Evolutionary conservation across 2,329 filamentous ascomycete species (phyloP), one percentile per base, ranked within the genome.

Genomic region (Exophiala sideris): DNA sequence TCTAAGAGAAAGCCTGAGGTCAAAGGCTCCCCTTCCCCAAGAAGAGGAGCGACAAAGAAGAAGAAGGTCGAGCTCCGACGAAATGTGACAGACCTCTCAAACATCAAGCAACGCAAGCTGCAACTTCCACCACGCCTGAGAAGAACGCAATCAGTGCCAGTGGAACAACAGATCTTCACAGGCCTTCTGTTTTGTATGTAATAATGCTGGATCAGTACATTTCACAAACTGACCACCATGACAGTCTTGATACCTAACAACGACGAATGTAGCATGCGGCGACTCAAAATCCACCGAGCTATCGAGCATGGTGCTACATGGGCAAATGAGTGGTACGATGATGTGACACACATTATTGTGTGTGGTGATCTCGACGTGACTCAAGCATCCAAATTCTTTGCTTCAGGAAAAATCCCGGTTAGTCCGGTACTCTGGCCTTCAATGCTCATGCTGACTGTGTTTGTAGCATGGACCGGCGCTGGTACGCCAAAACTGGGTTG

Each of bases 171-270:
- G 60, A 76, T 88, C 4, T 85, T 91, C 66, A 77, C 73, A 41
- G 78, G 72, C 0, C 68, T 88, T n/a, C 68, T 72, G 0, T 86
- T 90, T 60, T 88, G 73, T 76, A 48, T 54, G 73, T 66, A 5
- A 5, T 21, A 46, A 14, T 39, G 34, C 45, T 45, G 35, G 48
- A 10, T 35, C 12, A 45, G 14, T 32, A 7, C 11, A 16, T 36
- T 10, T 45, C 12, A 34, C 8, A 24, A 11, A 16, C 52, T 60
- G 34, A 61, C 34, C 7, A 14, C 6, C 20, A 5, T n/a, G 5
- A 24, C 32, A 79, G 76, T 83, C 71, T 96, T 94, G 67, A 82
- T 95, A 5, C 92, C 91, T 0, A 88, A 94, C 61, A 83, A 90
- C 59, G 86, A 92, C 59, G 79, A 87, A 44, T 82, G 85, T 32